Evolutionary conservation across 1,139 yeast species (phyloP), one percentile per base, ranked within the genome.

Genomic region (Sugiyamaella neomexicana): DNA sequence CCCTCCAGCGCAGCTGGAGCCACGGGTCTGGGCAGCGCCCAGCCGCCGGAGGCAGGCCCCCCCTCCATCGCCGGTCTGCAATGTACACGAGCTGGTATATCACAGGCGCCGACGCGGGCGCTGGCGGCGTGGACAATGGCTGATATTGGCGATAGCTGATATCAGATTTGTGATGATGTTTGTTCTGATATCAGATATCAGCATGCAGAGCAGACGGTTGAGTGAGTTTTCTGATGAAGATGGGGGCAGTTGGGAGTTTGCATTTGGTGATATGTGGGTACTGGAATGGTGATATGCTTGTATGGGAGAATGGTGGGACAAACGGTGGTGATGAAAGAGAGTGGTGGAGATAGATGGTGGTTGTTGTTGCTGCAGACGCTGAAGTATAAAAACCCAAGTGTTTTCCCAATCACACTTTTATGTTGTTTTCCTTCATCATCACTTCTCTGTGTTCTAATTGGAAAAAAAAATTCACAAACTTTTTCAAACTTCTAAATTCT

Each of bases 391-490:
- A 44, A 39, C 13, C 17, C 32, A 32, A 12, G 12, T 10, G 38
- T 12, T 44, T 44, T 34, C 40, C 48, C 27, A 34, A 13, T 34
- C 23, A 12, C 39, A 25, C 13, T 46, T 55, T 54, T 46, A 50
- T 44, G 47, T 54, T 55, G 51, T 55, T 57, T 58, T 54, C 59
- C 59, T 58, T 54, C 60, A 55, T 55, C 60, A 50, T 51, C 57
- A 52, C 41, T 53, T 52, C 56, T 44, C 52, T 46, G 55, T 55
- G 55, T 41, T 52, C 58, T 58, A 60, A 55, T 55, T 62, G 60
- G 61, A 61, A 60, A 61, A 61, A 59, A 62, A 61, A 46, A 59
- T 62, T 62, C 61, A 62, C 62, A 23, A 27, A 13, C 29, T 36
- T 46, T 43, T 51, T 40, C 34, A 50, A 53, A 43, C 15, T 40